Evolutionary conservation across 2,329 filamentous ascomycete genomes (phyloP).

Genomic region (Ascochyta rabiei): DNA sequence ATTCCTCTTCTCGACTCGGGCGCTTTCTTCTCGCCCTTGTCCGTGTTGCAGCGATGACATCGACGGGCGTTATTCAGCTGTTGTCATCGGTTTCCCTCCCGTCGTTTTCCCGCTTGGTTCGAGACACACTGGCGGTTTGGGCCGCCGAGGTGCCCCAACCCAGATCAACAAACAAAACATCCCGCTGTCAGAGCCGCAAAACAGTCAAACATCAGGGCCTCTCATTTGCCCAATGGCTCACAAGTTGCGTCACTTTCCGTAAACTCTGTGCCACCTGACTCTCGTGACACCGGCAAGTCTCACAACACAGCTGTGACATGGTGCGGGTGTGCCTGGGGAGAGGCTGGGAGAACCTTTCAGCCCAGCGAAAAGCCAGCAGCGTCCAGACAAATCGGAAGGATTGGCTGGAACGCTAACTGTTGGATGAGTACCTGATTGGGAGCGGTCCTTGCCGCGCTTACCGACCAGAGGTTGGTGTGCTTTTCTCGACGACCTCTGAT

Average conservation of each 20-base stretch:
- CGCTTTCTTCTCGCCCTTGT: conserved; percentile 25
- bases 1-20: conserved; percentile 23
- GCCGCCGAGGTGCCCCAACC: conserved; percentile 1
- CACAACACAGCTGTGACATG: conserved; percentile 17
- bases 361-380: conserved; percentile 25
- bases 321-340: conserved; percentile 20
- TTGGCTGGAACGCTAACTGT: conserved; percentile 29
- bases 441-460: conserved; percentile 24
- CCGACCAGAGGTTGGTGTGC: conserved; percentile 18
- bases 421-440: conserved; percentile 37
- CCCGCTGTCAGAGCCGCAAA: conserved; percentile 23
- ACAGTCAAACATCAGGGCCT: conserved; percentile 22
- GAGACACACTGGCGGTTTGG: conserved; percentile 8
- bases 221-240: conserved; percentile 14
- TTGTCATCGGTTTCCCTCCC: conserved; percentile 21
- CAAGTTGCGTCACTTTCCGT: conserved; percentile 15
- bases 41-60: conserved; percentile 30
- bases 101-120: conserved; percentile 15
- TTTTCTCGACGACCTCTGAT: conserved; percentile 3
- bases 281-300: conserved; percentile 6
- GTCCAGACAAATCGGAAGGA: conserved; percentile 36
- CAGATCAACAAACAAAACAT: conserved; percentile 33
- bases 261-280: conserved; percentile 13
- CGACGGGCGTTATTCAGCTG: conserved; percentile 21
- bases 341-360: conserved; percentile 28